Evolutionary conservation across 1,284 basidiomycete species (phyloP).

Genomic region (Ceratobasidium sp.): DNA sequence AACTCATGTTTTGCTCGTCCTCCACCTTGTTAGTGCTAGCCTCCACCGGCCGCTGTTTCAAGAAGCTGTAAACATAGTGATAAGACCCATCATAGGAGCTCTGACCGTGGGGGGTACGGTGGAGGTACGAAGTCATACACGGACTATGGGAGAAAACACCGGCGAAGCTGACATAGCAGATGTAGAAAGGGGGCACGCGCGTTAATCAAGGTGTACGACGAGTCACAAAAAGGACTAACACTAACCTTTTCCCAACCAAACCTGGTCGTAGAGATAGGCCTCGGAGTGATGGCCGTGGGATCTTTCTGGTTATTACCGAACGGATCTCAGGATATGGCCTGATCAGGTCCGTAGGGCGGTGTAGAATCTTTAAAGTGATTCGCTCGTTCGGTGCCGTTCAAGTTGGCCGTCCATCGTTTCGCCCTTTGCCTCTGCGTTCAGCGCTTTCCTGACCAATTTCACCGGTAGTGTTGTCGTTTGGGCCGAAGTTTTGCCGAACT

Average conservation of each 20-base stretch:
- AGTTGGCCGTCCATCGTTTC: too few relatives aligned
- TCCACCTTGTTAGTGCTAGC: not conserved
- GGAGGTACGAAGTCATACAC: not conserved
- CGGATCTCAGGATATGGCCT: not conserved
- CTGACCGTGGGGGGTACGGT: not conserved
- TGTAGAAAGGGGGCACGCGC: not conserved
- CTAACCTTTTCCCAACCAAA: not conserved
- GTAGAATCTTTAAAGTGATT: too few relatives aligned
- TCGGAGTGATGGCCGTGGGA: conserved; percentile 65
- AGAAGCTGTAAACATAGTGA: not conserved
- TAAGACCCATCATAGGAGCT: not conserved
- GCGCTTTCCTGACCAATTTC: too few relatives aligned
- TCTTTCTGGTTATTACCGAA: conserved; percentile 26
- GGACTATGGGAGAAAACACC: not conserved
- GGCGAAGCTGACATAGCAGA: not conserved
- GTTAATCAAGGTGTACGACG: not conserved
- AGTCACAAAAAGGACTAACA: not conserved
- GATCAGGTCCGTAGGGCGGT: not conserved
- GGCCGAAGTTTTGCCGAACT: too few relatives aligned
- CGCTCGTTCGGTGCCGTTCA: too few relatives aligned
- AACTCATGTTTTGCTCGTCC: not conserved
- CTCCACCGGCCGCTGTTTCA: not conserved
- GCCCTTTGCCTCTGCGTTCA: too few relatives aligned
- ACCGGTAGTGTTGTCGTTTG: too few relatives aligned
- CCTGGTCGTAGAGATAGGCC: conserved; percentile 72